Evolutionary conservation across 192 early-diverging fungal species (phyloP), one percentile per base, ranked within the genome.

Genomic region (Gaertneriomyces sp.): DNA sequence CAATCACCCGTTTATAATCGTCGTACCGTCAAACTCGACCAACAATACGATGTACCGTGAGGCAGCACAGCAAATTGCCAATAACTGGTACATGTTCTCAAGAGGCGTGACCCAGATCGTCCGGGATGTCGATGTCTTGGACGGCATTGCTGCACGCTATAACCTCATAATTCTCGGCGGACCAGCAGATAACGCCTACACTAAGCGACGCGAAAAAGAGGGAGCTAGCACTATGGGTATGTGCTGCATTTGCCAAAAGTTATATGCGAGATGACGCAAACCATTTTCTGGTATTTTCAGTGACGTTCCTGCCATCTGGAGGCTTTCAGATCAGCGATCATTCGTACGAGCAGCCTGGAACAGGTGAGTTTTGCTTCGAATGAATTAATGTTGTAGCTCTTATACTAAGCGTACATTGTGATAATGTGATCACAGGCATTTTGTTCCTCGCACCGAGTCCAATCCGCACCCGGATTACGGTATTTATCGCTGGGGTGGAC

Each of bases 91-190:
- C 58, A 57, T 87, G 2, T 88, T 80, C 60, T 86, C 83, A 11
- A 53, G 82, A 9, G 86, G 88, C 0, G 83, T 84, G 44, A 75
- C 87, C 0, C 70, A 81, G 40, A 84, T 88, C 49, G 17, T 87
- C 6, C 72, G 73, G 0, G 89, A 91, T 61, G 45, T 74, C 0
- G 85, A 86, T 57, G 79, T 77, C 6, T 51, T 72, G 6, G 73
- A 73, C 14, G 72, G 70, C 10, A 45, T 76, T 14, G 57, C 72
- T 1, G 72, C 72, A 9, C 68, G 63, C 55, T 69, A 75, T 19
- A 89, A 90, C 47, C 39, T 87, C 39, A 77, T 90, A 5, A 76
- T 90, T 7, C 66, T 90, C 39, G 88, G 88, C 38, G 86, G 79
- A 52, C 72, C 75, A 0, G 58, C 70, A 42, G 84, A 88, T 55